Evolutionary conservation across 2,329 filamentous ascomycete species (phyloP).

Genomic region (Dactylonectria macrodidyma): DNA sequence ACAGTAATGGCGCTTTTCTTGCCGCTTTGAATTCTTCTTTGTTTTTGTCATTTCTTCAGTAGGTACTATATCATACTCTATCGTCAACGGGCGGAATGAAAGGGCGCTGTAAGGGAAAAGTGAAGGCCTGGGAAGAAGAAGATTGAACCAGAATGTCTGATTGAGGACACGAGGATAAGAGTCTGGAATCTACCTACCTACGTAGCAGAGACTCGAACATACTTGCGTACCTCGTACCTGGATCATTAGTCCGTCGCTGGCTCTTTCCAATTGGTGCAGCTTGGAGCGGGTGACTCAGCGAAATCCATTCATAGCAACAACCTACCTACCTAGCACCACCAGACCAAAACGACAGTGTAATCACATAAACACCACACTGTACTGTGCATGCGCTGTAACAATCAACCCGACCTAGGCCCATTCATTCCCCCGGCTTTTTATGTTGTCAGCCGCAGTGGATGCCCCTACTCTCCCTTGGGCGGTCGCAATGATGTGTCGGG

Average conservation of each 20-base stretch:
- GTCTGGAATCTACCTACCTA: not conserved
- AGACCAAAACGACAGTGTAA: not conserved
- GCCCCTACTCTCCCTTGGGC: constrained; percentile 13
- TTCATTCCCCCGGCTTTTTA: constrained; percentile 3
- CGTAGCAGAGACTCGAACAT: not conserved
- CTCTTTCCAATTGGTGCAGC: not conserved
- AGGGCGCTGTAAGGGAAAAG: not conserved
- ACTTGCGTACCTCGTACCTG: not conserved
- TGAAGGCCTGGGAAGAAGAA: not conserved
- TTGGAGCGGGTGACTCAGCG: not conserved
- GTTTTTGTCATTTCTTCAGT: not conserved
- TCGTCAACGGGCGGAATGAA: not conserved
- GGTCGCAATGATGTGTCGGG: not conserved
- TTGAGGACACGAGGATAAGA: not conserved
- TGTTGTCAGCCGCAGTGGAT: constrained; percentile 30
- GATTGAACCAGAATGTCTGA: not conserved
- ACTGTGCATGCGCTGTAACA: not conserved
- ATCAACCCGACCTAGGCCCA: not conserved
- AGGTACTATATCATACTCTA: not conserved
- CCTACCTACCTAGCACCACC: too few species aligned
- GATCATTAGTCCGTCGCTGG: not conserved
- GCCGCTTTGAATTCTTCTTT: not conserved
- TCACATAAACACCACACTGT: not conserved
- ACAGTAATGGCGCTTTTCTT: not conserved
- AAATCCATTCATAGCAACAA: constrained; percentile 1